Evolutionary conservation across 179 eudicot genomes (phyloP).

Genomic region (Beta lomatogona): DNA sequence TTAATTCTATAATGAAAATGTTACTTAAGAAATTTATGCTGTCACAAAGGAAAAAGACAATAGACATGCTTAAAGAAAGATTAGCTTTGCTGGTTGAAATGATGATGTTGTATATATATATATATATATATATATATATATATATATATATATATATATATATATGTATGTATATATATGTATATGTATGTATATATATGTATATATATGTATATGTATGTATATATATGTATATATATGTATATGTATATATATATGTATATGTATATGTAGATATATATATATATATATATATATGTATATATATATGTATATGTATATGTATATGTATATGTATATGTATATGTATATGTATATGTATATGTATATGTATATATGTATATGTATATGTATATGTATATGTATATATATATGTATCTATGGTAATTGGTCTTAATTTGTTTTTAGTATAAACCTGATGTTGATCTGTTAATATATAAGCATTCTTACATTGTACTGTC

Average conservation of each 20-base stretch:
- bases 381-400: neutral
- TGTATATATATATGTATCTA: too few relatives aligned
- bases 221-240: neutral
- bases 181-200: neutral
- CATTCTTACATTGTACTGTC: too few relatives aligned
- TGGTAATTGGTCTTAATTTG: too few relatives aligned
- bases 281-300: neutral
- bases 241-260: neutral
- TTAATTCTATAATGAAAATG: too few relatives aligned
- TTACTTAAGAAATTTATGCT: too few relatives aligned
- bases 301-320: neutral
- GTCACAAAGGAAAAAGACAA: too few relatives aligned
- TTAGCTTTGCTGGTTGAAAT: too few relatives aligned
- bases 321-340: neutral
- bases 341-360: neutral
- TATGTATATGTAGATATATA: too few relatives aligned
- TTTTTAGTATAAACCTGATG: too few relatives aligned
- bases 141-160: neutral
- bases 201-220: neutral
- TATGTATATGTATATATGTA: neutral
- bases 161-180: neutral
- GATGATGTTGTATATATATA: too few relatives aligned
- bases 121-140: constrained; percentile 2
- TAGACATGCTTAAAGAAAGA: too few relatives aligned
- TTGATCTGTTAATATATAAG: too few relatives aligned